Percentiles rank a stretch among this genome's conserved stretches.
Conservation (phyloP, 352 stramenopile genomes). For the Phytopythium mirpurense region DNA sequence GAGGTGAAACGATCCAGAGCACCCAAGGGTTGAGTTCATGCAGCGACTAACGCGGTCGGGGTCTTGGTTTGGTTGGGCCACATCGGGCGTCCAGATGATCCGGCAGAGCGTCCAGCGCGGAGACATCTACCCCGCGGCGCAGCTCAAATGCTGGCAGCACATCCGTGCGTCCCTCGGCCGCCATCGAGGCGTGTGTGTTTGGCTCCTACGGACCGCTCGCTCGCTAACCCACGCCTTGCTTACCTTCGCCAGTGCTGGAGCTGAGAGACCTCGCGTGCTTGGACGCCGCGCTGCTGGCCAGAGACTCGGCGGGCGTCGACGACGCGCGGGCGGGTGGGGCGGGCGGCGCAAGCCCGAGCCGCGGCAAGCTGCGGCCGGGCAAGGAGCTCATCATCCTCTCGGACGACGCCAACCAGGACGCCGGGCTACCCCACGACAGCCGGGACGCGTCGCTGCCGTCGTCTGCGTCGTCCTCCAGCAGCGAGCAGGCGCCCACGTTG, state of each 20-base stretch:
- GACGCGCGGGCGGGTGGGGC: conserved; percentile 6
- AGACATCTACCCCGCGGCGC: conserved; percentile 52
- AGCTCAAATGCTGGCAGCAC: conserved; percentile 77
- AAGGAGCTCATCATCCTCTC: conserved; percentile 77
- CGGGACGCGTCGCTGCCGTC: neutral
- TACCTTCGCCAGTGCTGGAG: conserved; percentile 55
- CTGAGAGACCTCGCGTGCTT: conserved; percentile 55
- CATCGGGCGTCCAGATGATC: conserved; percentile 41
- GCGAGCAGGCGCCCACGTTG: neutral
- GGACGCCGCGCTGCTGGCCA: neutral
- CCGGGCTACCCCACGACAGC: neutral
- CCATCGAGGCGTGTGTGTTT: no score
- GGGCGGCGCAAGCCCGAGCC: conserved; percentile 47
- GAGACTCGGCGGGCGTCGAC: neutral
- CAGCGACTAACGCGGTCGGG: neutral
- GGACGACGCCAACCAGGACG: conserved; percentile 29
- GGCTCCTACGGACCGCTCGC: no score
- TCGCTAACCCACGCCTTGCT: no score
- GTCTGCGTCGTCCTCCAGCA: conserved; percentile 1
- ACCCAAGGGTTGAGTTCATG: no score
- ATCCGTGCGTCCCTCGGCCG: conserved; percentile 29
- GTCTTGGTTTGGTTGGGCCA: no score
- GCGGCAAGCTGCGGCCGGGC: conserved; percentile 64
- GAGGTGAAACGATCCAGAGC: conserved; percentile 37
- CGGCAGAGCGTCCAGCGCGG: conserved; percentile 61